Percentiles rank a stretch among this genome's conserved stretches.
Conservation (phyloP, 164 flowering plant genomes). For the Litsea cubeba region DNA sequence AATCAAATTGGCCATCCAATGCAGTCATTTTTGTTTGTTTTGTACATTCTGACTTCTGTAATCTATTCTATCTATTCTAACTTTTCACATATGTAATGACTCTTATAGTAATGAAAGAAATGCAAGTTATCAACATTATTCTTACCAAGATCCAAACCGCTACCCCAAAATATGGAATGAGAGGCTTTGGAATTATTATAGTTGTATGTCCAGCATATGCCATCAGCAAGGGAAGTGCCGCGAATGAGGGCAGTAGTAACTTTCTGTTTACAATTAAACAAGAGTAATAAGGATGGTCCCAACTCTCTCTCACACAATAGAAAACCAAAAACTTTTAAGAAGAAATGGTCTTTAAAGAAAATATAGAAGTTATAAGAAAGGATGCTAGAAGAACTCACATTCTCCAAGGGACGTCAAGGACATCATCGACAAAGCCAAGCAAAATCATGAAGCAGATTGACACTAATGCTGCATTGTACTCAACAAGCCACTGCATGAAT, state of each 20-base stretch:
- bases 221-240: slow-evolving; percentile 90
- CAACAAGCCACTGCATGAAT: slow-evolving; percentile 89
- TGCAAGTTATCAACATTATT: neutral
- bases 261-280: slow-evolving; percentile 55
- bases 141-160: slow-evolving; percentile 79
- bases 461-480: slow-evolving; percentile 90
- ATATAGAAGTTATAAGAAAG: slow-evolving; percentile 1
- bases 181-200: slow-evolving; percentile 88
- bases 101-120: too few species aligned
- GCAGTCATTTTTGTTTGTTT: too few species aligned
- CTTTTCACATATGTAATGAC: too few species aligned
- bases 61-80: too few species aligned
- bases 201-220: slow-evolving; percentile 98
- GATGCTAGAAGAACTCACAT: slow-evolving; percentile 51
- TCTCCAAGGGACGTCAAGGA: slow-evolving; percentile 96
- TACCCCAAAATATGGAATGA: slow-evolving; percentile 64
- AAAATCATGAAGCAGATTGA: slow-evolving; percentile 88
- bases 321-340: neutral
- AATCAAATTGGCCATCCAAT: too few species aligned
- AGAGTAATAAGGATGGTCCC: slow-evolving; percentile 9
- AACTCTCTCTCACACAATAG: slow-evolving; percentile 1
- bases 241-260: slow-evolving; percentile 74
- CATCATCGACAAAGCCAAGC: slow-evolving; percentile 98
- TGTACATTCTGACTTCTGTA: too few species aligned
- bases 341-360: neutral